Base-by-base conservation (phyloP, 2,329 filamentous ascomycete species). In the Claviceps cyperi region DNA sequence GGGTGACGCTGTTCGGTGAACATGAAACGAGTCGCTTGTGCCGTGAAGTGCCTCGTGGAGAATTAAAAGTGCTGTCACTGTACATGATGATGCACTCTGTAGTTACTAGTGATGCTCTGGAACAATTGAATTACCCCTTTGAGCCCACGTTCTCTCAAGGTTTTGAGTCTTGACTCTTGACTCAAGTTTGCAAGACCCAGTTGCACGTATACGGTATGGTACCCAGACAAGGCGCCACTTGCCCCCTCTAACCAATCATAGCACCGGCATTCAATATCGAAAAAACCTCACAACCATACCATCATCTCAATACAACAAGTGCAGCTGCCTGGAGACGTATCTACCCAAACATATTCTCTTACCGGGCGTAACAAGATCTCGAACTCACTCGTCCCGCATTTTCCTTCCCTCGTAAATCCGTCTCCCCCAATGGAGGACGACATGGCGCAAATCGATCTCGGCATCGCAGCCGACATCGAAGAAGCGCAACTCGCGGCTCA, bases 341-440 rank as follows among this genome's bases (percentile, higher is more conserved):
- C 19, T 15, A 6, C 2, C 19, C 11, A 21, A 21, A 41, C 19
- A 15, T 3, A 3, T 4, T 15, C 8, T 19, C 37, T 17, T n/a
- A 2, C 22, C n/a, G 21, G 37, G 28, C 28, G 28, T 32, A 40
- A 47, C 15, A 9, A 47, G 13, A 8, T 11, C n/a, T n/a, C n/a
- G 4, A 41, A 41, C 4, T 9, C n/a, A 15, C 39, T 41, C 4
- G 5, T 19, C 13, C 40, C 3, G 19, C 40, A 24, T 8, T 4
- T 14, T 21, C 7, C 13, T 21, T 5, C 9, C 40, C 19, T 13
- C 5, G n/a, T n/a, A 17, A 44, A 28, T 24, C 21, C 4, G 4
- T 48, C 22, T 21, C 6, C 28, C 24, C 32, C 40, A 8, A 91
- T 91, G 86, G 86, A 91, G 63, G 80, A 86, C 58, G 86, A 91